Percentiles rank a stretch among this genome's conserved stretches.
Conservation (phyloP, 768 basidiomycete genomes). For the Auricularia sp. region DNA sequence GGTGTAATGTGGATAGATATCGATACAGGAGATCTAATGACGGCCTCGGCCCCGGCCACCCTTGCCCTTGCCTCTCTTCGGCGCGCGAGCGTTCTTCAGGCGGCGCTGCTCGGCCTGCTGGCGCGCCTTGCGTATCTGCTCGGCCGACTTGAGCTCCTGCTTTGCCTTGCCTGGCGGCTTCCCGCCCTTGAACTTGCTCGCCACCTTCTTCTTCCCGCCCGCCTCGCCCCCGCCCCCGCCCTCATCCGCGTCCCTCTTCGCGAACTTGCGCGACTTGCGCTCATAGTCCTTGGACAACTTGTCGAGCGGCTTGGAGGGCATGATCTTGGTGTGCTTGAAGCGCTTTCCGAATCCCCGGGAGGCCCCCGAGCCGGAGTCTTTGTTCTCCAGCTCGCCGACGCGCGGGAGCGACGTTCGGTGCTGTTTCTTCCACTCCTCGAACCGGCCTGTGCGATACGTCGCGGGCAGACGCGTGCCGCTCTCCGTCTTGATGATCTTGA, state of each 20-base stretch:
- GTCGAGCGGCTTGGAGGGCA: conserved; percentile 66
- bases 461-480: conserved; percentile 86
- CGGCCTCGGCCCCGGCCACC: not conserved
- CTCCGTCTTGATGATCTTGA: conserved; percentile 89
- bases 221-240: conserved; percentile 19
- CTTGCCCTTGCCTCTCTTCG: conserved; percentile 30
- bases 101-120: conserved; percentile 53
- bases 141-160: conserved; percentile 75
- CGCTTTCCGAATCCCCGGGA: conserved; percentile 28
- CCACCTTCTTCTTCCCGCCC: conserved; percentile 26
- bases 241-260: conserved; percentile 42
- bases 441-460: conserved; percentile 85
- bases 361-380: conserved; percentile 20
- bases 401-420: conserved; percentile 62
- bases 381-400: conserved; percentile 72
- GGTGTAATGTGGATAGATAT: not conserved
- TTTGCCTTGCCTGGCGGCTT: conserved; percentile 59
- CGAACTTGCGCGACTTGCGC: conserved; percentile 47
- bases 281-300: conserved; percentile 65
- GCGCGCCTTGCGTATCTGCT: conserved; percentile 77
- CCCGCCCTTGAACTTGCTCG: conserved; percentile 39
- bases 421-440: conserved; percentile 90
- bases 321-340: conserved; percentile 64
- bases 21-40: too few relatives aligned
- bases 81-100: conserved; percentile 60